phyloP scores from a whole-genome alignment of 768 basidiomycete species.

The Boletus barrowsii region DNA sequence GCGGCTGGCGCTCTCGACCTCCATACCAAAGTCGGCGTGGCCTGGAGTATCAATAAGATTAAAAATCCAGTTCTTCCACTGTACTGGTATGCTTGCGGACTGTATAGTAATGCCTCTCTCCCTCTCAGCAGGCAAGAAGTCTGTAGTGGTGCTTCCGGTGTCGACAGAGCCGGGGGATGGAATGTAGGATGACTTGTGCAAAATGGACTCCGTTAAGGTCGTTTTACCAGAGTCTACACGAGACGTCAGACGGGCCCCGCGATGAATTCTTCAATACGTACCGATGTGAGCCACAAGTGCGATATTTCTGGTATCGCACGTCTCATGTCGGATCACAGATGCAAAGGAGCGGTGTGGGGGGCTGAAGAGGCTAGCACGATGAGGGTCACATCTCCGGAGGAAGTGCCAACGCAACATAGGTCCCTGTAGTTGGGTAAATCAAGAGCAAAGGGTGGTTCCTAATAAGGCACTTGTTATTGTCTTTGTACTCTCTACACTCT shows the following conservation, averaged over 20 bases:
- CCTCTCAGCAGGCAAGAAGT: constrained; percentile 85
- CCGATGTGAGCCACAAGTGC: constrained; percentile 90
- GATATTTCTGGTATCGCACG: constrained; percentile 62
- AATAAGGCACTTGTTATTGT: constrained; percentile 14
- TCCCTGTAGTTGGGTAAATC: neutral
- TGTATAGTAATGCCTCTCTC: constrained; percentile 92
- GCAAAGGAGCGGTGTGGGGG: constrained; percentile 18
- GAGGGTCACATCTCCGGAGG: constrained; percentile 10
- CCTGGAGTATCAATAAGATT: constrained; percentile 91
- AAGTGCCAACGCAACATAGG: constrained; percentile 20
- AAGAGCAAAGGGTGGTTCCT: neutral
- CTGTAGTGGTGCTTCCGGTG: constrained; percentile 86
- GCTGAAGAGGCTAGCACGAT: neutral
- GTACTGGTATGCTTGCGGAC: constrained; percentile 85
- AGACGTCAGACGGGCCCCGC: constrained; percentile 3
- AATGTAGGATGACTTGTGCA: constrained; percentile 72
- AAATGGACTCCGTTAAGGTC: constrained; percentile 83
- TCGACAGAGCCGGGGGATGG: constrained; percentile 78
- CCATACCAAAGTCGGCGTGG: constrained; percentile 96
- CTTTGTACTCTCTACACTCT: neutral
- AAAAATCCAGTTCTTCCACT: constrained; percentile 81
- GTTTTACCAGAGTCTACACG: constrained; percentile 82
- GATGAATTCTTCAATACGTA: constrained; percentile 29
- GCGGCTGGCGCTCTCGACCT: constrained; percentile 89
- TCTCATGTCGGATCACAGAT: constrained; percentile 29